Conservation (phyloP, 345 rosid genomes). For the Fremontodendron californicum region DNA sequence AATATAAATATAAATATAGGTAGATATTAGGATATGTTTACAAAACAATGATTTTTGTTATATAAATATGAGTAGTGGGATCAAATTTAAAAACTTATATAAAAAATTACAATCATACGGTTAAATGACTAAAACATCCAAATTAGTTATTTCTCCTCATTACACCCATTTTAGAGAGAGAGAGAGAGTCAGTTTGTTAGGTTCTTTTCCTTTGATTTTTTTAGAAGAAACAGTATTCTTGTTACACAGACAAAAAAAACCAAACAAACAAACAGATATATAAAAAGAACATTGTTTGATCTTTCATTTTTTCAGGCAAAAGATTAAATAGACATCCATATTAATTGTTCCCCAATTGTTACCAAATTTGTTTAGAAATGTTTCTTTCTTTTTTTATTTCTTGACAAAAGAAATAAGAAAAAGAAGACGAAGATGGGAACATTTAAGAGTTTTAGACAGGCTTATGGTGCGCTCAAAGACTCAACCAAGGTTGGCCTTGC, state of each 20-base stretch:
- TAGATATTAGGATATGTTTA: too few relatives aligned
- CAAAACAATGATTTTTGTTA: too few relatives aligned
- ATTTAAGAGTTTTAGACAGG: constrained; percentile 79
- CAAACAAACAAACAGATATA: background rate
- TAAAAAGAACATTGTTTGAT: background rate
- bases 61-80: background rate
- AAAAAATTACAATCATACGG: background rate
- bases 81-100: background rate
- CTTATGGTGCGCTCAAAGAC: constrained; percentile 96
- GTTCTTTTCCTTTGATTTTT: background rate
- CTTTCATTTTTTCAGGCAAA: too few relatives aligned
- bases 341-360: background rate
- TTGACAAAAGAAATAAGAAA: background rate
- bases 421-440: constrained; percentile 52
- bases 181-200: background rate
- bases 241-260: too few relatives aligned
- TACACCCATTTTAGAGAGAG: background rate
- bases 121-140: background rate
- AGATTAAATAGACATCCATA: background rate
- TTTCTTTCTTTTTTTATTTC: background rate
- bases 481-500: constrained; percentile 97
- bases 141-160: background rate
- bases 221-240: background rate
- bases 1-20: too few relatives aligned
- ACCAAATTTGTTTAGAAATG: background rate